A percentile compares a stretch with the other conserved stretches of the same genome.
These are phyloP conservation scores for Heliocybe sulcata DNA, from an alignment of 1,284 basidiomycete species.

Conservation along the genomic window DNA sequence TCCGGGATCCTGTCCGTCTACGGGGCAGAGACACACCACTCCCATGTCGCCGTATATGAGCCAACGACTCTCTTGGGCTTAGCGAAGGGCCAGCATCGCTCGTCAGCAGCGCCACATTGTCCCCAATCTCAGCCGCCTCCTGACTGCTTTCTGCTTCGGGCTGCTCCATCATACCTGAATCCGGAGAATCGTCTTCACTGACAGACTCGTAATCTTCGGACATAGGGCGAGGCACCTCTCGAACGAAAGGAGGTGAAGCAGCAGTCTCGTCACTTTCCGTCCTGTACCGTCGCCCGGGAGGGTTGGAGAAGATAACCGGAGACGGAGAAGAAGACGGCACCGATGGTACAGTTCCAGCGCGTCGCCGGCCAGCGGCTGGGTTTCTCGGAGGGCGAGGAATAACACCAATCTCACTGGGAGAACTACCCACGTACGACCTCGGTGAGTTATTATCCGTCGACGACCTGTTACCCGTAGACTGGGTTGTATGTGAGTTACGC, in stretches of 20 bases:
- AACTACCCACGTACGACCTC: slow-evolving; percentile 16
- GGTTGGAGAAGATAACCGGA: slow-evolving; percentile 33
- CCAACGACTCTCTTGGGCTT: slow-evolving; percentile 51
- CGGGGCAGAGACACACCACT: slow-evolving; percentile 19
- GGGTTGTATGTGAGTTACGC: slow-evolving; percentile 23
- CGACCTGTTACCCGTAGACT: slow-evolving; percentile 52
- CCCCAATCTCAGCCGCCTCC: slow-evolving; percentile 60
- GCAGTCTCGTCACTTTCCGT: slow-evolving; percentile 36
- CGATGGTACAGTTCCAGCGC: slow-evolving; percentile 28
- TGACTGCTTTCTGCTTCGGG: slow-evolving; percentile 45
- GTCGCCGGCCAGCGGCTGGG: slow-evolving; percentile 23
- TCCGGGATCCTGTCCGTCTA: not conserved
- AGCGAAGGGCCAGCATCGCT: slow-evolving; percentile 29
- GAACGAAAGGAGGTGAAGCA: not conserved
- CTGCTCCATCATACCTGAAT: slow-evolving; percentile 39
- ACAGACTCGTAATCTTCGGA: slow-evolving; percentile 23
- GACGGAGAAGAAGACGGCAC: slow-evolving; percentile 36
- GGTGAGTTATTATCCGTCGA: slow-evolving; percentile 40
- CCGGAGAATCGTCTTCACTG: slow-evolving; percentile 25
- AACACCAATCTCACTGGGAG: slow-evolving; percentile 27
- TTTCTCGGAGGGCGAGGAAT: slow-evolving; percentile 72
- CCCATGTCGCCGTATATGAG: slow-evolving; percentile 33
- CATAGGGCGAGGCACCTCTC: slow-evolving; percentile 23
- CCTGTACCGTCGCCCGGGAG: slow-evolving; percentile 25
- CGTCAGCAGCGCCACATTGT: slow-evolving; percentile 57